Base-by-base conservation (phyloP, 345 rosid genomes). In the Corymbia maculata region DNA sequence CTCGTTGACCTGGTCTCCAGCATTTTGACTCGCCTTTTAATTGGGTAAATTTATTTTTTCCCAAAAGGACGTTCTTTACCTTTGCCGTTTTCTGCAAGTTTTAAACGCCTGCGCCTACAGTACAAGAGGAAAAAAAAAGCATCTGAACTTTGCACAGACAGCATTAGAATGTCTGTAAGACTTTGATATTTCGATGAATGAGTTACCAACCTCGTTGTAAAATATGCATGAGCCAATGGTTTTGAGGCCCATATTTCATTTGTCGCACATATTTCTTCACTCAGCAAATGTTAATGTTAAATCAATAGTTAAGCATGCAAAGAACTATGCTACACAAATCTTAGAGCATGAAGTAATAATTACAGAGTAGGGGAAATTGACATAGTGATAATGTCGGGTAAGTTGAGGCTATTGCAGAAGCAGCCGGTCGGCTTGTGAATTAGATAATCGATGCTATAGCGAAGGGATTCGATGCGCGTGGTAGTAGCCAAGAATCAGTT, bases 1-100 rank as follows among this genome's bases (percentile, higher is more conserved):
- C 61, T 26, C 21, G 12, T 55, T 55, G 61, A 55, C 61, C 12
- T 55, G 61, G 61, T 64, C 36, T n/a, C 75, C 70, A 15, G 36
- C 36, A 28, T 6, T 32, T 68, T 17, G 79, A 68, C 79, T 68
- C 24, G 2, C 79, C 22, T 32, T 68, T 17, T 15, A 15, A 30
- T 16, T 15, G 0, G 0, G 22, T 68, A 64, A 55, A 64, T 64
- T 32, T 32, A 2, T 68, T 0, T 32, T 17, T 16, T 32, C 7
- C 24, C 79, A 68, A 68, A 68, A 68, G 45, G 44, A 68, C 79
- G 45, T 68, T 16, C 22, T 22, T 16, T 8, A 68, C 79, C 12
- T 15, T 32, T 36, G 45, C 45, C 79, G 68, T 32, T 68, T 55
- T 55, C 11, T 55, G 42, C 61, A 55, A 55, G 61, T 55, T 55